These are phyloP conservation scores for Phytomonas sp. DNA, from an alignment of 208 protist species.

Conservation along the genomic window DNA sequence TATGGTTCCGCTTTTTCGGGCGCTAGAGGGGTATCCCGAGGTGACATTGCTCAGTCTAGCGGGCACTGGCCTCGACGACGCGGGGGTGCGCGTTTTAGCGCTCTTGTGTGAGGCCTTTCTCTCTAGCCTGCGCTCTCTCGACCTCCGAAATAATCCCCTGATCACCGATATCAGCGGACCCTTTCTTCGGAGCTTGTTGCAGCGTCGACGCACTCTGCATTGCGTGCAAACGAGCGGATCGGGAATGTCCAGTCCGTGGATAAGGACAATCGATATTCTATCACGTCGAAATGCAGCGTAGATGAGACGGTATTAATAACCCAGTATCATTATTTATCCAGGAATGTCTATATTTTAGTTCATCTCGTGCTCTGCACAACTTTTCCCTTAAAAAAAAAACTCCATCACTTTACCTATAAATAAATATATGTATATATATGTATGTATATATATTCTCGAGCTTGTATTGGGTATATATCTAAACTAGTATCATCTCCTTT, in stretches of 20 bases:
- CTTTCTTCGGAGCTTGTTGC: slow-evolving; percentile 7
- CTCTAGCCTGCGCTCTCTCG: slow-evolving; percentile 20
- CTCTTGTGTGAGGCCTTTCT: slow-evolving; percentile 40
- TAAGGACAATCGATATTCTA: not conserved
- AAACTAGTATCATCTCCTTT: not conserved
- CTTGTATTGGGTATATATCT: not conserved
- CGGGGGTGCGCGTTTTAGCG: slow-evolving; percentile 7
- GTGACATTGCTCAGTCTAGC: not conserved
- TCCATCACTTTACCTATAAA: not conserved
- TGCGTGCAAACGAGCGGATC: not conserved
- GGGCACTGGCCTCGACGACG: not conserved
- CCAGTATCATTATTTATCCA: not conserved
- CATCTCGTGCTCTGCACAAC: not conserved
- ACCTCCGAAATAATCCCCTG: slow-evolving; percentile 21
- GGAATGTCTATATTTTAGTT: not conserved
- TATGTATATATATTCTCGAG: not conserved
- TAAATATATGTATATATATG: not conserved
- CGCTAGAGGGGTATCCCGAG: not conserved
- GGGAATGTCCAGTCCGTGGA: not conserved
- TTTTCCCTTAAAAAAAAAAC: not conserved
- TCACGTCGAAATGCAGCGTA: not conserved
- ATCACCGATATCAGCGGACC: slow-evolving; percentile 13
- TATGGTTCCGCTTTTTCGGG: not conserved
- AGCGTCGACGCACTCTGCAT: not conserved
- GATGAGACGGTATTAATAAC: not conserved